Evolutionary conservation across 1,284 basidiomycete species (phyloP).

Genomic region (Polyporus tsugae): DNA sequence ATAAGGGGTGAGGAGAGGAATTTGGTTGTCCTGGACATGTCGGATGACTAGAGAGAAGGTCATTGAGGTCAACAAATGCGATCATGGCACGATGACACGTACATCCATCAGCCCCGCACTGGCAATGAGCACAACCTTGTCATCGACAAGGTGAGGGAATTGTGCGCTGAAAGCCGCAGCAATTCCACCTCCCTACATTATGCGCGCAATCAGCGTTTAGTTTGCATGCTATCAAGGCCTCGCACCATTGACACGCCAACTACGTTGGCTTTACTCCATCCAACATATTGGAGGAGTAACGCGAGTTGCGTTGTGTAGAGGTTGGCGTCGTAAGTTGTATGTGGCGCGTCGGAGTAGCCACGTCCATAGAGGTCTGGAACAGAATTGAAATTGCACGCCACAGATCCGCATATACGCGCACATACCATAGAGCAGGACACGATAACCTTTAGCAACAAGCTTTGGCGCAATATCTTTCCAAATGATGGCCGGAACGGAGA

Average conservation of each 20-base stretch:
- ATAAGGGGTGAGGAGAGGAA: slow-evolving; percentile 77
- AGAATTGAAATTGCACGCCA: not conserved
- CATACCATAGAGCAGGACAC: slow-evolving; percentile 76
- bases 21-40: slow-evolving; percentile 74
- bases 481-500: slow-evolving; percentile 78
- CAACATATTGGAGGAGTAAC: slow-evolving; percentile 77
- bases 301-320: slow-evolving; percentile 82
- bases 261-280: slow-evolving; percentile 70
- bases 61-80: not conserved
- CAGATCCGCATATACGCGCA: slow-evolving; percentile 11
- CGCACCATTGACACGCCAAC: slow-evolving; percentile 78
- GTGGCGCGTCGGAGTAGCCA: slow-evolving; percentile 81
- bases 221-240: not conserved
- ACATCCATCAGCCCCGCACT: slow-evolving; percentile 75
- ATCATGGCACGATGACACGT: slow-evolving; percentile 19
- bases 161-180: slow-evolving; percentile 72
- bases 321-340: slow-evolving; percentile 65
- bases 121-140: slow-evolving; percentile 70
- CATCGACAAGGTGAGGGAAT: slow-evolving; percentile 74
- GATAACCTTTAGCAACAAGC: slow-evolving; percentile 70
- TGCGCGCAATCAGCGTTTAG: not conserved
- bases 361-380: slow-evolving; percentile 76
- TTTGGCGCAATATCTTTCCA: slow-evolving; percentile 76
- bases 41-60: slow-evolving; percentile 53
- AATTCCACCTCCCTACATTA: slow-evolving; percentile 71